Conservation (phyloP, 2,329 filamentous ascomycete species). For the Rhynchosporium agropyri region DNA sequence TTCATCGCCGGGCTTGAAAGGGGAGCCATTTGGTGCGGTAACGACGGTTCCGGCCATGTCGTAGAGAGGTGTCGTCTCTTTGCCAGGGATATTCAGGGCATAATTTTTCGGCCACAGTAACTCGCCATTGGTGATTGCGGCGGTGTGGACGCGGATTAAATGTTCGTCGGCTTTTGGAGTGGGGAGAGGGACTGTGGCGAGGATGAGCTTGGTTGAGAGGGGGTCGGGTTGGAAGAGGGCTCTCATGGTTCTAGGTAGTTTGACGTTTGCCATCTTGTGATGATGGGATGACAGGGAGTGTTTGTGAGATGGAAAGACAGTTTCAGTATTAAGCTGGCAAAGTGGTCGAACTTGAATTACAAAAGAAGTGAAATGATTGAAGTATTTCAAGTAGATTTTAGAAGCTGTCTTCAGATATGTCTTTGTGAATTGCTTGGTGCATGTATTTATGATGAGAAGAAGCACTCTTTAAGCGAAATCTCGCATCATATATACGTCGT, state of each 20-base stretch:
- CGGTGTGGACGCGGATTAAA: slow-evolving; percentile 45
- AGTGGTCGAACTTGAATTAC: background rate
- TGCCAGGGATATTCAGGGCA: slow-evolving; percentile 29
- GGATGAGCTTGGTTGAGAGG: slow-evolving; percentile 9
- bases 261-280: slow-evolving; percentile 6
- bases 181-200: slow-evolving; percentile 7
- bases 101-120: slow-evolving; percentile 47
- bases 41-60: slow-evolving; percentile 48
- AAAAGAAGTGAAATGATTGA: too few relatives aligned
- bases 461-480: background rate
- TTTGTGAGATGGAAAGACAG: background rate
- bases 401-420: background rate
- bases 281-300: background rate
- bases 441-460: background rate
- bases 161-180: slow-evolving; percentile 38
- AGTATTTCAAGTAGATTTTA: background rate
- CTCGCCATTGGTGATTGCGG: slow-evolving; percentile 47
- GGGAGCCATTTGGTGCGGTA: slow-evolving; percentile 41
- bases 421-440: background rate
- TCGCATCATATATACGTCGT: slow-evolving; percentile 11
- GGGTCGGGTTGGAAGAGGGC: slow-evolving; percentile 18
- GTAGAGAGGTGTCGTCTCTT: slow-evolving; percentile 37
- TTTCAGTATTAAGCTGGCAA: background rate
- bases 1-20: slow-evolving; percentile 46
- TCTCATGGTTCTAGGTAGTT: slow-evolving; percentile 14